Evolutionary conservation across 140 eudicot genomes (phyloP).

Genomic region (Erigeron philadelphicus): DNA sequence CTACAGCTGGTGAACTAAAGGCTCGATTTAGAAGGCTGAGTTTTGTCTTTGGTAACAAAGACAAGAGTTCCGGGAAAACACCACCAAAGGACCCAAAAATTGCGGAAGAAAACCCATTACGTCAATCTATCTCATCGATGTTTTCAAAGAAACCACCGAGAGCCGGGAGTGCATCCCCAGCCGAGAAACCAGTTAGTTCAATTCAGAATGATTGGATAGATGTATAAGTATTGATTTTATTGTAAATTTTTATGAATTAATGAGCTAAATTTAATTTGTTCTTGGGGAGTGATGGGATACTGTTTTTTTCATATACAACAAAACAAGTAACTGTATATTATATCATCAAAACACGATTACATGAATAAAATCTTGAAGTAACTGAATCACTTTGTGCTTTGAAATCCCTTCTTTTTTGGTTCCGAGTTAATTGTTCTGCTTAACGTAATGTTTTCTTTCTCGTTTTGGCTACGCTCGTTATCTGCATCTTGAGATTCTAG

Average conservation of each 20-base stretch:
- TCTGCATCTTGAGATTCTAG: slow-evolving; percentile 32
- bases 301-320: neutral
- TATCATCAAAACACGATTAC: slow-evolving; percentile 16
- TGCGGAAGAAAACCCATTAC: slow-evolving; percentile 51
- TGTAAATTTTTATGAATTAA: slow-evolving; percentile 41
- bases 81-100: slow-evolving; percentile 46
- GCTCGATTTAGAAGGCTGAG: slow-evolving; percentile 66
- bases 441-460: slow-evolving; percentile 16
- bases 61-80: slow-evolving; percentile 40
- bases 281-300: slow-evolving; percentile 4
- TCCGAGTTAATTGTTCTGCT: slow-evolving; percentile 5
- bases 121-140: slow-evolving; percentile 59
- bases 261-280: slow-evolving; percentile 26
- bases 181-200: slow-evolving; percentile 47
- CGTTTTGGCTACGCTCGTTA: slow-evolving; percentile 27
- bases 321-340: slow-evolving; percentile 27
- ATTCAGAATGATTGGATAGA: slow-evolving; percentile 63
- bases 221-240: slow-evolving; percentile 37
- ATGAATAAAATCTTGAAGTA: slow-evolving; percentile 22
- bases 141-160: slow-evolving; percentile 93
- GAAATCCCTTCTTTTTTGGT: slow-evolving; percentile 16
- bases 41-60: slow-evolving; percentile 62
- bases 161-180: slow-evolving; percentile 58
- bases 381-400: slow-evolving; percentile 5
- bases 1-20: slow-evolving; percentile 45